phyloP scores from a whole-genome alignment of 148 eudicot genomes.

The Chenopodium formosanum region DNA sequence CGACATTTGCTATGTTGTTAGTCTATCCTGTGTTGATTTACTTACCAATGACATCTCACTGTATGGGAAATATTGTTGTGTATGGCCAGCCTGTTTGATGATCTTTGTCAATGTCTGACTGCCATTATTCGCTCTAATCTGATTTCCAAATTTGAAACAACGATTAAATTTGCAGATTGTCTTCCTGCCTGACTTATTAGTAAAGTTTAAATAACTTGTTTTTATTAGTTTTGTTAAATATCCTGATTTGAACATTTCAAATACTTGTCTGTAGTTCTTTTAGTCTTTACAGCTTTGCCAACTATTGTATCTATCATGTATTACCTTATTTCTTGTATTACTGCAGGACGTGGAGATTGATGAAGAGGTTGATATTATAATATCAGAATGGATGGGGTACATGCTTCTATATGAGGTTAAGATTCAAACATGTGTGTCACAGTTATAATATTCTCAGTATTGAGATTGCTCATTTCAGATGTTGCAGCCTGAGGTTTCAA shows the following conservation, averaged over 20 bases:
- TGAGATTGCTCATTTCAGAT: background rate
- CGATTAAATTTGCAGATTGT: background rate
- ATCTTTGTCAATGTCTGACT: background rate
- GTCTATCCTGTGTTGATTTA: background rate
- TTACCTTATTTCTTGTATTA: constrained; percentile 7
- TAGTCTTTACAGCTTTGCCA: background rate
- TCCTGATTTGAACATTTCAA: background rate
- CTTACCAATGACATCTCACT: background rate
- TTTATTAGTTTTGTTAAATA: background rate
- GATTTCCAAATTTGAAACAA: background rate
- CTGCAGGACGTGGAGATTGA: constrained; percentile 91
- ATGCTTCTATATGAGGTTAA: constrained; percentile 99
- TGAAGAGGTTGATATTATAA: constrained; percentile 90
- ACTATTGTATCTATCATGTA: background rate
- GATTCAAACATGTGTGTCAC: constrained; percentile 2
- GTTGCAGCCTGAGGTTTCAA: background rate
- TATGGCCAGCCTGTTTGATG: background rate
- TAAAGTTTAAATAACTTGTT: constrained; percentile 4
- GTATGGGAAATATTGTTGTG: background rate
- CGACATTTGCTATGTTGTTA: background rate
- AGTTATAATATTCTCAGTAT: background rate
- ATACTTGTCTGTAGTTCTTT: background rate
- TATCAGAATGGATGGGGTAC: constrained; percentile 99
- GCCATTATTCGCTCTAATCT: background rate
- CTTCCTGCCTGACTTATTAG: background rate